Evolutionary conservation across 1,139 yeast species (phyloP).

Genomic region (Kodamaea fungicola): DNA sequence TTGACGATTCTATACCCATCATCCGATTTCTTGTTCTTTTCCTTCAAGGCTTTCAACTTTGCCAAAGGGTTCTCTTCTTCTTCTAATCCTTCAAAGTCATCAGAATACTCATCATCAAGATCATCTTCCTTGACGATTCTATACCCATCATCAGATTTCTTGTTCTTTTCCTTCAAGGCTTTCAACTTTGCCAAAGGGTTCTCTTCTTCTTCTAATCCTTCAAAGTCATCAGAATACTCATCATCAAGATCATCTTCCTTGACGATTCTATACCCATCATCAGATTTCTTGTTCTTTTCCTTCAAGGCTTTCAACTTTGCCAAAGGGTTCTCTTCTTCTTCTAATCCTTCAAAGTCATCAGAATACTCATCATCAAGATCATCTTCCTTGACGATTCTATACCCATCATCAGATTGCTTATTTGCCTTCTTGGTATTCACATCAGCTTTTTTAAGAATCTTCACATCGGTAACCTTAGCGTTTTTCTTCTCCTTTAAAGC

Average conservation of each 20-base stretch:
- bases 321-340: conserved; percentile 11
- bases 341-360: conserved; percentile 11
- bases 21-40: not conserved
- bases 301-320: conserved; percentile 18
- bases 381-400: conserved; percentile 28
- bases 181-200: conserved; percentile 14
- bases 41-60: conserved; percentile 26
- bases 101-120: conserved; percentile 9
- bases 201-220: conserved; percentile 11
- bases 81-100: conserved; percentile 3
- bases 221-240: conserved; percentile 8
- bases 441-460: conserved; percentile 3
- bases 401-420: conserved; percentile 16
- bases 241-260: conserved; percentile 16
- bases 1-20: not conserved
- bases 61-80: conserved; percentile 5
- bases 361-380: conserved; percentile 14
- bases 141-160: conserved; percentile 8
- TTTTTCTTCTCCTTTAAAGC: conserved; percentile 18
- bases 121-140: conserved; percentile 22
- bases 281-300: conserved; percentile 11
- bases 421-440: conserved; percentile 12
- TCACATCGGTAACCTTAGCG: conserved; percentile 22
- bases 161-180: conserved; percentile 16
- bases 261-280: conserved; percentile 16